phyloP scores from a whole-genome alignment of 164 flowering plant genomes.

The Vitis rupestris region DNA sequence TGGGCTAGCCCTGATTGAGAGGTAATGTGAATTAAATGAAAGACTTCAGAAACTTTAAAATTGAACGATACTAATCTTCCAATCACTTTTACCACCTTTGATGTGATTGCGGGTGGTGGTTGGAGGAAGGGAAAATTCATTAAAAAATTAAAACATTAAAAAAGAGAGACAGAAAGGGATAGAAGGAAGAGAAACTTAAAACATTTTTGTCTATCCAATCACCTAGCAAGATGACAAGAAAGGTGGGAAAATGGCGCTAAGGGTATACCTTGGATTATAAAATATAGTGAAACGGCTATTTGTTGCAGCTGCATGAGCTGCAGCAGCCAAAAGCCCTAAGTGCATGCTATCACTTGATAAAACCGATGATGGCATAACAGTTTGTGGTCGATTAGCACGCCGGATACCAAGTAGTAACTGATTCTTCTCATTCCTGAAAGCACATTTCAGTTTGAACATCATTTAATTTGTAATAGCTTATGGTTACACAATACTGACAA shows the following conservation, averaged over 20 bases:
- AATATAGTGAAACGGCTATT: slow-evolving; percentile 90
- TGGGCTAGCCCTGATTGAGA: slow-evolving; percentile 78
- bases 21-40: background rate
- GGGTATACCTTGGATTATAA: slow-evolving; percentile 80
- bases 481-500: background rate
- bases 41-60: too few relatives aligned
- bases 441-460: background rate
- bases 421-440: slow-evolving; percentile 85
- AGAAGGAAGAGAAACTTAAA: background rate
- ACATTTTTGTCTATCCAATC: background rate
- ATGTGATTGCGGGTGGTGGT: too few relatives aligned
- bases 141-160: too few relatives aligned
- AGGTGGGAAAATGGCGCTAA: too few relatives aligned
- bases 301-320: slow-evolving; percentile 96
- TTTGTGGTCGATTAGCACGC: slow-evolving; percentile 85
- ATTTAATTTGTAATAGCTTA: too few relatives aligned
- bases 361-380: slow-evolving; percentile 94
- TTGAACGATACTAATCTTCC: too few relatives aligned
- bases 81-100: too few relatives aligned
- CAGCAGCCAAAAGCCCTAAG: slow-evolving; percentile 94
- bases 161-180: too few relatives aligned
- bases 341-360: slow-evolving; percentile 97
- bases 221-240: too few relatives aligned
- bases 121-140: too few relatives aligned
- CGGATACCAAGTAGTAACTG: slow-evolving; percentile 89